Base-by-base conservation (phyloP, 2,329 filamentous ascomycete genomes). In the Intubia oerlemansii region DNA sequence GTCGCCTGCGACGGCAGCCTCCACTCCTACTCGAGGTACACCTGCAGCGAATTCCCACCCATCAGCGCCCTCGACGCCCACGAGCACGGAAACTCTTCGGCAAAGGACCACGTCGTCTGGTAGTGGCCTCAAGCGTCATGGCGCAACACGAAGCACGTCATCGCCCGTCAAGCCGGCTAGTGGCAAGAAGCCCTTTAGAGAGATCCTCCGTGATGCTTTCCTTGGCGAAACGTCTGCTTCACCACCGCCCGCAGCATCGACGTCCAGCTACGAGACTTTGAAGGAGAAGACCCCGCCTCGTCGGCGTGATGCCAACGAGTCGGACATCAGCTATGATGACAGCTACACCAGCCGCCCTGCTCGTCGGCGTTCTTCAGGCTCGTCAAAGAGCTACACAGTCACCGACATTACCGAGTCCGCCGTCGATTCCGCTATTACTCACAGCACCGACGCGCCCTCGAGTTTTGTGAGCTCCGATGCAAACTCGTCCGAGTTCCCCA, bases 171-270 rank as follows among this genome's bases (percentile, higher is more conserved):
- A 62, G 40, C 36, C 52, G 0, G 45, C 41, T 5, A 33, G 35
- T 7, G 19, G 15, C 10, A 68, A 61, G 41, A 54, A 53, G 20
- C 60, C 59, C 1, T 53, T 73, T 30, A 56, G 67, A 14, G 67
- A 69, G 23, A 57, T 59, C 25, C 46, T 74, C 7, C 63, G 62
- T 30, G 66, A 68, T 34, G 68, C 66, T 4, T 73, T 74, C 39
- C 58, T 59, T 22, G 68, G 68, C 17, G 66, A 73, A 42, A 72
- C 67, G 2, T 54, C 46, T 4, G 14, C 28, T 10, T 52, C 52
- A 8, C 51, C 68, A 2, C 54, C 46, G 4, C 15, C 24, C n/a
- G 52, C 52, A 8, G n/a, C n/a, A n/a, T n/a, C n/a, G n/a, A n/a
- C n/a, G n/a, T n/a, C n/a, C n/a, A n/a, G n/a, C n/a, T n/a, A n/a